Evolutionary conservation across 2,329 filamentous ascomycete genomes (phyloP).

Genomic region (Calycina herbarum): DNA sequence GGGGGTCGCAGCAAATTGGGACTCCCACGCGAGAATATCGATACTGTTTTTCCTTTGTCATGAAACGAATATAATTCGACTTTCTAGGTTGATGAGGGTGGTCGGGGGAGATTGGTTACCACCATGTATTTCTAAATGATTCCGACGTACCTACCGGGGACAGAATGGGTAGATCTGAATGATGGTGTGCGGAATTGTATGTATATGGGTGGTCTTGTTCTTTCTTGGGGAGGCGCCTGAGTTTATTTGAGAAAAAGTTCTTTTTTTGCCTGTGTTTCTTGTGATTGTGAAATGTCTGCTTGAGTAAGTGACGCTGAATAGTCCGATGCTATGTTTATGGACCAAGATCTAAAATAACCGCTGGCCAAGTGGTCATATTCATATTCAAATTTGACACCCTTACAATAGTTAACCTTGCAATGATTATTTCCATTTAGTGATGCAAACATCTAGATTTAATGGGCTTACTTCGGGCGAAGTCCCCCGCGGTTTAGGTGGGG

Average conservation of each 20-base stretch:
- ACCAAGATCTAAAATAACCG: too few relatives aligned
- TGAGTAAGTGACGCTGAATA: neutral
- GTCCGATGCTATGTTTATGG: too few relatives aligned
- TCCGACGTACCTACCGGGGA: neutral
- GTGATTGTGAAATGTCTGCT: neutral
- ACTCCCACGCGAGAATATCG: neutral
- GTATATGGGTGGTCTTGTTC: neutral
- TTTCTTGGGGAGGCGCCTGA: neutral
- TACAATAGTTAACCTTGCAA: too few relatives aligned
- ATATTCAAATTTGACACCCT: too few relatives aligned
- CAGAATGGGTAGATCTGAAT: neutral
- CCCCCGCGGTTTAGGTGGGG: neutral
- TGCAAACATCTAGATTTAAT: too few relatives aligned
- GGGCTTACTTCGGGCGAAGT: too few relatives aligned
- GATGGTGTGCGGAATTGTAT: neutral
- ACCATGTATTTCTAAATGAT: slow-evolving; percentile 1
- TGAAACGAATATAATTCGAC: neutral
- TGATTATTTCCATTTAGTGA: too few relatives aligned
- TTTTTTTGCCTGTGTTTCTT: neutral
- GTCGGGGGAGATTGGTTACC: neutral
- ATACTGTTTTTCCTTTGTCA: neutral
- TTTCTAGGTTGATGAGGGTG: neutral
- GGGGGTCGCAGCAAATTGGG: neutral
- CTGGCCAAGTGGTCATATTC: too few relatives aligned
- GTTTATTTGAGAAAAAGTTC: neutral